These are phyloP conservation scores for Alternaria alternata DNA, from an alignment of 2,329 filamentous ascomycete genomes.

Conservation along the genomic window DNA sequence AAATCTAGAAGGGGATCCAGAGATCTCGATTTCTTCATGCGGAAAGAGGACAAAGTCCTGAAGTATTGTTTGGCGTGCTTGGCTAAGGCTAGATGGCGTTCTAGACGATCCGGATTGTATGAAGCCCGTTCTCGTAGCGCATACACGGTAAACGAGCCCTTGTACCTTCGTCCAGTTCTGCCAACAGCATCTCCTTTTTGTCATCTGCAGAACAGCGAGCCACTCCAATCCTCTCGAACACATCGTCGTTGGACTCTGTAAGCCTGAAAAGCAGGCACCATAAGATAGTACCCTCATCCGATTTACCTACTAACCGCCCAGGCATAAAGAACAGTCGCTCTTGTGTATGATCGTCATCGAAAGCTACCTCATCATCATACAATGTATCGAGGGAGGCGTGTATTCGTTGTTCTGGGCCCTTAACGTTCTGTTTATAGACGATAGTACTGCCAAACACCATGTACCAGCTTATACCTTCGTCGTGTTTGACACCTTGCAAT, in stretches of 20 bases:
- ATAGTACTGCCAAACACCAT: neutral
- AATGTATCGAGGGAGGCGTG: neutral
- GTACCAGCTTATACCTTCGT: neutral
- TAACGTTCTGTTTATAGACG: too few species aligned
- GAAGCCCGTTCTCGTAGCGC: conserved; percentile 16
- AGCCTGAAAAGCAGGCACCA: too few species aligned
- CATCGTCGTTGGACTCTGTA: too few species aligned
- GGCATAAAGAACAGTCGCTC: neutral
- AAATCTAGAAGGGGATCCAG: conserved; percentile 1
- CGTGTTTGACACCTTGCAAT: neutral
- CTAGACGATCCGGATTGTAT: conserved; percentile 21
- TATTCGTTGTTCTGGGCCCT: too few species aligned
- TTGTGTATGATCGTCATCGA: neutral
- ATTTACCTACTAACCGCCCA: too few species aligned
- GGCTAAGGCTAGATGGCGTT: conserved; percentile 1
- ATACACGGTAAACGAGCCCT: conserved; percentile 21
- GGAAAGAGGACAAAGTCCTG: neutral
- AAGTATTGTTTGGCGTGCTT: neutral
- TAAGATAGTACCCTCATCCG: too few species aligned
- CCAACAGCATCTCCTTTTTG: neutral
- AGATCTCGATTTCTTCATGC: neutral
- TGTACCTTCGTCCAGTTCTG: conserved; percentile 12
- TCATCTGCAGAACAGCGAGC: too few species aligned
- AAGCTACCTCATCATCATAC: neutral
- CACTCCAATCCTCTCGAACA: too few species aligned